Percentiles rank a stretch among this genome's conserved stretches.
Conservation (phyloP, 768 basidiomycete genomes). For the Tubosaeta sp. region DNA sequence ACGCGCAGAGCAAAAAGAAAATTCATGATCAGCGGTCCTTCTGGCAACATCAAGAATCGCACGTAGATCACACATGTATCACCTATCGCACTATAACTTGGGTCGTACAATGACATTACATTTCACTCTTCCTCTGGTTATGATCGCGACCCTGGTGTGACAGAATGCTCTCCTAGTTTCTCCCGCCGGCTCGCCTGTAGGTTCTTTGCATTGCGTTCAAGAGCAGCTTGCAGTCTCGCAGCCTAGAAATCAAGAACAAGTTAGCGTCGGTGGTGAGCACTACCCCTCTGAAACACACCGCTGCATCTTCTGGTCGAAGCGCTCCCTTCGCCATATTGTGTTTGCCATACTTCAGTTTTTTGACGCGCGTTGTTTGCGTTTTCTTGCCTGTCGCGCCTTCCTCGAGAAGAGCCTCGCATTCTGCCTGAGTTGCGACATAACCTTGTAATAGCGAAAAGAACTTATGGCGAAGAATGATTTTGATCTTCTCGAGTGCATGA, state of each 20-base stretch:
- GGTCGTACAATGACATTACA: slow-evolving; percentile 10
- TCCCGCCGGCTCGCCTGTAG: slow-evolving; percentile 27
- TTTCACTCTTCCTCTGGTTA: slow-evolving; percentile 2
- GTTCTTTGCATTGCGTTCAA: slow-evolving; percentile 43
- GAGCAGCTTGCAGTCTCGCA: slow-evolving; percentile 58
- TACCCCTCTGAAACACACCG: slow-evolving; percentile 43
- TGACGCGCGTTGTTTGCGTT: slow-evolving; percentile 38
- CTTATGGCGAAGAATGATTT: slow-evolving; percentile 79
- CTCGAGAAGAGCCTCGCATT: slow-evolving; percentile 62
- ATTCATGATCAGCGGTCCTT: slow-evolving; percentile 35
- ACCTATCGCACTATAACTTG: slow-evolving; percentile 13
- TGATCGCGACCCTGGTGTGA: slow-evolving; percentile 17
- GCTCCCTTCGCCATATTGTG: slow-evolving; percentile 91
- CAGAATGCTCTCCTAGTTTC: slow-evolving; percentile 17
- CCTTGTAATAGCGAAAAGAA: slow-evolving; percentile 77
- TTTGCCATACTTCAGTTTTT: slow-evolving; percentile 61
- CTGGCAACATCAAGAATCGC: slow-evolving; percentile 1
- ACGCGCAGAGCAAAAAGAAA: slow-evolving; percentile 54
- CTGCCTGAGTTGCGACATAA: slow-evolving; percentile 64
- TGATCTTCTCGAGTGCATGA: slow-evolving; percentile 77
- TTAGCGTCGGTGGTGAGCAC: background rate
- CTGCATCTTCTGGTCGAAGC: slow-evolving; percentile 75
- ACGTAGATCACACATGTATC: too few species aligned
- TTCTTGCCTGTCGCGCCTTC: slow-evolving; percentile 27
- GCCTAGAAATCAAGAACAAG: slow-evolving; percentile 41